Conservation (phyloP, 345 rosid species). For the Populus davidiana region DNA sequence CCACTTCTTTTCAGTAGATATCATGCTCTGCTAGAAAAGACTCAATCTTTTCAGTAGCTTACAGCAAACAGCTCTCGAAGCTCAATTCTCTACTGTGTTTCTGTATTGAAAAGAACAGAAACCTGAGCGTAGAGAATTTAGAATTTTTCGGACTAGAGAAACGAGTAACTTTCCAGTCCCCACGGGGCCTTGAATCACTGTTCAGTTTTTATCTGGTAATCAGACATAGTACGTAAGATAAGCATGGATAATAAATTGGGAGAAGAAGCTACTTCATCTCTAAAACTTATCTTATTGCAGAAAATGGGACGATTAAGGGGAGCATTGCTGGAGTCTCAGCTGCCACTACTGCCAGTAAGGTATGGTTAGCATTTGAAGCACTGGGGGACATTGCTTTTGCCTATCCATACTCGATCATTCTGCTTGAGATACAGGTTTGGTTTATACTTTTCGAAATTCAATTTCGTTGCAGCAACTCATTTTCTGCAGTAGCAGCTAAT, state of each 20-base stretch:
- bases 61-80: background rate
- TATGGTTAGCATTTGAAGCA: conserved; percentile 50
- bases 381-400: conserved; percentile 63
- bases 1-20: background rate
- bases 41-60: background rate
- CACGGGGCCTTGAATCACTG: background rate
- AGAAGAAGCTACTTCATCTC: background rate
- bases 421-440: conserved; percentile 62
- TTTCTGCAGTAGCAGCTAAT: background rate
- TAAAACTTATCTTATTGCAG: conserved; percentile 3
- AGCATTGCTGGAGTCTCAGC: conserved; percentile 48
- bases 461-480: no score
- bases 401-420: conserved; percentile 54
- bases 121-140: background rate
- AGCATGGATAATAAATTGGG: background rate
- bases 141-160: background rate
- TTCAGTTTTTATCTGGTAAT: background rate
- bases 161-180: background rate
- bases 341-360: conserved; percentile 30
- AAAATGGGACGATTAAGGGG: conserved; percentile 44
- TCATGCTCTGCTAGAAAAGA: background rate
- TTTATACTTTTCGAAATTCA: background rate
- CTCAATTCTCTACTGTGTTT: background rate
- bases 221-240: background rate
- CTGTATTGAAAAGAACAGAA: background rate